Percentiles rank a stretch among this genome's conserved stretches.
Evolutionary conservation across 805 yeast species (phyloP).

Genomic region (Pichia phayaonensis): DNA sequence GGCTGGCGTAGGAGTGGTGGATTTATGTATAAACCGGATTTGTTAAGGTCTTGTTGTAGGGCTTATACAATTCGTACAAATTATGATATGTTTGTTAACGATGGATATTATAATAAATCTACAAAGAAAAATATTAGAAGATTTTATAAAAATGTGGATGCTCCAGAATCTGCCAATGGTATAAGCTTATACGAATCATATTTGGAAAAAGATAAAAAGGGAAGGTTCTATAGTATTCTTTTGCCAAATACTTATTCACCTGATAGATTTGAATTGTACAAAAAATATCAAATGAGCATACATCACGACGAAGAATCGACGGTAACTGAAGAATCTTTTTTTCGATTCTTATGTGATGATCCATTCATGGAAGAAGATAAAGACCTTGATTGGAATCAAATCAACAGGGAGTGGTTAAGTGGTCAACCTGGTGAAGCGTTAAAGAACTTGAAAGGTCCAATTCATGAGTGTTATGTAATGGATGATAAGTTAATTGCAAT

Average conservation of each 20-base stretch:
- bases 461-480: conserved; percentile 61
- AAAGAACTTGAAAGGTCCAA: conserved; percentile 42
- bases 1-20: conserved; percentile 79
- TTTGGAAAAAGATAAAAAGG: conserved; percentile 1
- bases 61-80: conserved; percentile 69
- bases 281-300: conserved; percentile 60
- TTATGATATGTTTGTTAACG: conserved; percentile 30
- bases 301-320: conserved; percentile 55
- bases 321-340: conserved; percentile 41
- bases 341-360: conserved; percentile 57
- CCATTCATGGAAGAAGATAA: conserved; percentile 40
- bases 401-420: conserved; percentile 35
- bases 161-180: neutral
- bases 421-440: conserved; percentile 10
- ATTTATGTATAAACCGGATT: conserved; percentile 51
- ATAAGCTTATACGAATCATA: neutral
- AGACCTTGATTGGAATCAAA: conserved; percentile 31
- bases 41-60: conserved; percentile 68
- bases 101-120: conserved; percentile 44
- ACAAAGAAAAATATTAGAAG: conserved; percentile 58
- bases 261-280: conserved; percentile 57
- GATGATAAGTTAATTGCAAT: conserved; percentile 61
- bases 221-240: conserved; percentile 16
- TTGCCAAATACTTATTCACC: conserved; percentile 45
- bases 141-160: conserved; percentile 38